Conservation (phyloP, 2,329 filamentous ascomycete species). For the Fusarium lyarnte region DNA sequence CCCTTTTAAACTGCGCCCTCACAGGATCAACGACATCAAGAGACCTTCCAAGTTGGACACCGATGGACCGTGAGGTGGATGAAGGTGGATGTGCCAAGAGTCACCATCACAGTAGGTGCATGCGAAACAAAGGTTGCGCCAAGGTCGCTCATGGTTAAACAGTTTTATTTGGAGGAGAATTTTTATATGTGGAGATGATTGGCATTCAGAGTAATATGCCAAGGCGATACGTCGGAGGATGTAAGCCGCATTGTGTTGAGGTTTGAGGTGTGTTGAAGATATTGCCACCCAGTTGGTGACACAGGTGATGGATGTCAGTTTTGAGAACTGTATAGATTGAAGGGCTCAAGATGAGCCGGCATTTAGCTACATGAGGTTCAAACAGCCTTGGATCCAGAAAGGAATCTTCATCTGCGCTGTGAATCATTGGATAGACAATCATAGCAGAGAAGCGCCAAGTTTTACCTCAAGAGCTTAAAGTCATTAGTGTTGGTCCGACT, state of each 20-base stretch:
- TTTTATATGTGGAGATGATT: conserved; percentile 9
- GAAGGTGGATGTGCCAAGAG: conserved; percentile 19
- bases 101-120: not conserved
- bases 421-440: not conserved
- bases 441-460: not conserved
- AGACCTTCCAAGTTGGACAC: not conserved
- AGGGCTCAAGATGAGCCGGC: rapidly evolving
- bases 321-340: too few relatives aligned
- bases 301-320: rapidly evolving
- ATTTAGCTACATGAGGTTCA: too few relatives aligned
- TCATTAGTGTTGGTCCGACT: not conserved
- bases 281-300: not conserved
- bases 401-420: too few relatives aligned
- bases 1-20: not conserved
- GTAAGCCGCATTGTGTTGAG: not conserved
- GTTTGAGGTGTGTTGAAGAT: not conserved
- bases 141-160: not conserved
- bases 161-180: conserved; percentile 26
- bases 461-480: conserved; percentile 7
- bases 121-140: not conserved
- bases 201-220: not conserved
- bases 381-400: not conserved
- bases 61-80: not conserved
- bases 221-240: not conserved
- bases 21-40: not conserved